A percentile compares a stretch with the other conserved stretches of the same genome.
These are phyloP conservation scores for Coemansia interrupta DNA, from an alignment of 192 early-diverging fungal species.

Conservation along the genomic window DNA sequence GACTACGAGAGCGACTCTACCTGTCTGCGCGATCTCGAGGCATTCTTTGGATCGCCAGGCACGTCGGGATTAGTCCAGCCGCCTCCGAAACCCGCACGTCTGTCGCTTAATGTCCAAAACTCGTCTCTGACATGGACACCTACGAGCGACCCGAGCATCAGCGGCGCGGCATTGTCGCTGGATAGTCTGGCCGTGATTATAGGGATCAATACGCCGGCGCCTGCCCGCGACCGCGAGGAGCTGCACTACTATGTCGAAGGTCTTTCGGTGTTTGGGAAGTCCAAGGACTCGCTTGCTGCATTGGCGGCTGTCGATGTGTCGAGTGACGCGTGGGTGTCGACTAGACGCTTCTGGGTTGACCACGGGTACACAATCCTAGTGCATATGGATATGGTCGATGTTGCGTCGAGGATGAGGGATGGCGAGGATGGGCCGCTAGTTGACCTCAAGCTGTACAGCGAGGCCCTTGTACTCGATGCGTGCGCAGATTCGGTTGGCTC, in stretches of 20 bases:
- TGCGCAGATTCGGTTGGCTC: slow-evolving; percentile 44
- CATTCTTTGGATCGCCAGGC: slow-evolving; percentile 48
- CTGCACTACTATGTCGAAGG: slow-evolving; percentile 51
- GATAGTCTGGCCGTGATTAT: slow-evolving; percentile 48
- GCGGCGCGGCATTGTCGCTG: slow-evolving; percentile 40
- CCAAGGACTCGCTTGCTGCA: slow-evolving; percentile 24
- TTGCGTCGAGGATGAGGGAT: slow-evolving; percentile 34
- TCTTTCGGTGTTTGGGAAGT: slow-evolving; percentile 38
- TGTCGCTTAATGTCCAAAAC: slow-evolving; percentile 51
- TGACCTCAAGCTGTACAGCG: slow-evolving; percentile 43
- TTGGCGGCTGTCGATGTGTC: slow-evolving; percentile 27
- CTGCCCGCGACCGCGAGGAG: slow-evolving; percentile 46
- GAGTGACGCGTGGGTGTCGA: slow-evolving; percentile 49
- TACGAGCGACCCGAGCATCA: slow-evolving; percentile 21
- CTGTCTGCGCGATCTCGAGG: slow-evolving; percentile 44
- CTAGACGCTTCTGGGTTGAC: slow-evolving; percentile 49
- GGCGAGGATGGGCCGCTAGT: slow-evolving; percentile 41
- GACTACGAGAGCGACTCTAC: slow-evolving; percentile 36
- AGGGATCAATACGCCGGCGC: slow-evolving; percentile 36
- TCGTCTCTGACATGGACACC: slow-evolving; percentile 44
- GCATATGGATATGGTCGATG: slow-evolving; percentile 51
- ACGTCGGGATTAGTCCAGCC: slow-evolving; percentile 51
- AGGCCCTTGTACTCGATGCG: slow-evolving; percentile 39
- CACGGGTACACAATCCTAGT: slow-evolving; percentile 43
- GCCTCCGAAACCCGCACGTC: slow-evolving; percentile 47